A percentile compares a stretch with the other conserved stretches of the same genome.
Conservation (phyloP, 2,329 filamentous ascomycete species). For the Emydomyces testavorans region DNA sequence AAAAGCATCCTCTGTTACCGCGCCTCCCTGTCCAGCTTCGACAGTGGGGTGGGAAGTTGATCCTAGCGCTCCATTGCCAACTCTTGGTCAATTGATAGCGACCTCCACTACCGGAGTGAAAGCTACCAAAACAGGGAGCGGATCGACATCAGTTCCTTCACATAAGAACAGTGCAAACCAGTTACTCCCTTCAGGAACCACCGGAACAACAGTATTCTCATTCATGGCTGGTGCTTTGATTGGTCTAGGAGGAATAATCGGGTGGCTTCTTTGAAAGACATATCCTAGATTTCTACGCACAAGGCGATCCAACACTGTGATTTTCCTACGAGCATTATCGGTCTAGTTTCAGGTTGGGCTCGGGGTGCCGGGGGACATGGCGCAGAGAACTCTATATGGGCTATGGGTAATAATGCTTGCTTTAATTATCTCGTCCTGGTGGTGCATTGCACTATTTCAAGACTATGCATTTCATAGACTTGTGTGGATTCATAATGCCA, state of each 20-base stretch:
- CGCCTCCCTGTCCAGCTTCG: slow-evolving; percentile 58
- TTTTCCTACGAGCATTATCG: background rate
- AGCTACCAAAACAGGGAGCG: background rate
- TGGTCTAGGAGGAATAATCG: slow-evolving; percentile 5
- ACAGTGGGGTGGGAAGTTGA: slow-evolving; percentile 63
- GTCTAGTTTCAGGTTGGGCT: too few species aligned
- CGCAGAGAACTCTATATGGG: background rate
- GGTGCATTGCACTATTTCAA: background rate
- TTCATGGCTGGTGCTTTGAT: slow-evolving; percentile 9
- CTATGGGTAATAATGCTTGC: background rate
- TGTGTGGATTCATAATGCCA: background rate
- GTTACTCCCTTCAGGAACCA: background rate
- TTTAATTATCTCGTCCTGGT: background rate
- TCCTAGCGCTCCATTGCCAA: slow-evolving; percentile 58
- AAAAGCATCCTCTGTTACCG: slow-evolving; percentile 47
- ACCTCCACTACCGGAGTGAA: slow-evolving; percentile 14
- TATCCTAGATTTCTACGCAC: too few species aligned
- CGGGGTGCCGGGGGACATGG: too few species aligned
- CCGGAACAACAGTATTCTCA: slow-evolving; percentile 5
- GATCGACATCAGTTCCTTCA: background rate
- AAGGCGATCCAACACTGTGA: background rate
- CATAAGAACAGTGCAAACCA: slow-evolving; percentile 6
- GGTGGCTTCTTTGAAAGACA: slow-evolving; percentile 7
- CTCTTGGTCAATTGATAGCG: slow-evolving; percentile 45
- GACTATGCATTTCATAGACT: background rate